These are phyloP conservation scores for Suaeda aralocaspica DNA, from an alignment of 148 eudicot genomes.

Conservation along the genomic window DNA sequence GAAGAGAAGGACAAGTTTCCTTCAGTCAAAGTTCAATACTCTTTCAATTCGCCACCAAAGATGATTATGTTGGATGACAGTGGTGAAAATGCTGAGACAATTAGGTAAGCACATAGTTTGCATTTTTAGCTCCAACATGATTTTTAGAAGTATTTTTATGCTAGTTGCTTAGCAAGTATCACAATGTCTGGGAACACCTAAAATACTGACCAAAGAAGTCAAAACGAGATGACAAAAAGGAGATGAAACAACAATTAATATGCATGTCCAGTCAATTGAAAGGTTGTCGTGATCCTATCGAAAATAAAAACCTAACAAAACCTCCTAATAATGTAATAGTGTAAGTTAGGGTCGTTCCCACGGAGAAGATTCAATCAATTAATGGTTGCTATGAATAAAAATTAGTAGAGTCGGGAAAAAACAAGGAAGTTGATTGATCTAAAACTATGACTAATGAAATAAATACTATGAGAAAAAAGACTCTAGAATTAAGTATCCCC, in stretches of 20 bases:
- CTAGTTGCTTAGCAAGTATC: not conserved
- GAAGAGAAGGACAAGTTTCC: constrained; percentile 91
- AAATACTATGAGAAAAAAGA: no score
- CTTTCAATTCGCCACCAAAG: constrained; percentile 86
- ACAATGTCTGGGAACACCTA: not conserved
- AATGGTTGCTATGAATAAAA: no score
- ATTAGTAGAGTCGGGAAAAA: no score
- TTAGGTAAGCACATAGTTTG: constrained; percentile 45
- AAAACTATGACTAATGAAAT: no score
- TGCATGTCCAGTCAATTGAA: not conserved
- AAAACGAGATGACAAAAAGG: not conserved
- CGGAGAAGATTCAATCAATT: no score
- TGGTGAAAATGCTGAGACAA: constrained; percentile 68
- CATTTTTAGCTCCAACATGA: not conserved
- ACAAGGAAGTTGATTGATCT: no score
- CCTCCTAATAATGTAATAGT: no score
- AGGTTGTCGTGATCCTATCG: no score
- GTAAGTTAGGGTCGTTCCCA: no score
- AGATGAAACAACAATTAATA: no score
- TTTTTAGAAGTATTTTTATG: not conserved
- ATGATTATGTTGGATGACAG: constrained; percentile 84
- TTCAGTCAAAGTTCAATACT: constrained; percentile 63
- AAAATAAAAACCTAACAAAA: no score
- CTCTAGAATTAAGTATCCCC: no score
- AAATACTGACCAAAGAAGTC: not conserved